Evolutionary conservation across 2,329 filamentous ascomycete species (phyloP).

Genomic region (Rhynchosporium graminicola): DNA sequence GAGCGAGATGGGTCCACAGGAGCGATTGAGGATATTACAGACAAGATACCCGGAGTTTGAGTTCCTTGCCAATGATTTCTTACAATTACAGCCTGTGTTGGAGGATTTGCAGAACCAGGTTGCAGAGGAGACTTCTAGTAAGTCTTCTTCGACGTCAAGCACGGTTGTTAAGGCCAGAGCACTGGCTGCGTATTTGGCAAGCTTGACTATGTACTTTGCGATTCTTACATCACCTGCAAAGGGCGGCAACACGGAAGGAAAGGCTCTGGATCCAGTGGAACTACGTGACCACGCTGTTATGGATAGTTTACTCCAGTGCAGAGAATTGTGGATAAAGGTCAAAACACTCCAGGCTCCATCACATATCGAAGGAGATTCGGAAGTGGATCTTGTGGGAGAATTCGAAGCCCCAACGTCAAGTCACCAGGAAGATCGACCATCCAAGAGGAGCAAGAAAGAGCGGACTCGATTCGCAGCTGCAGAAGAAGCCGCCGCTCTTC

Average conservation of each 20-base stretch:
- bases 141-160: conserved; percentile 3
- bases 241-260: conserved; percentile 53
- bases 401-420: conserved; percentile 36
- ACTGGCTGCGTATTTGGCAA: conserved; percentile 80
- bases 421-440: conserved; percentile 9
- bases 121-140: conserved; percentile 42
- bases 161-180: conserved; percentile 72
- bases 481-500: conserved; percentile 41
- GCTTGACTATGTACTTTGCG: conserved; percentile 91
- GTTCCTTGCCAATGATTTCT: conserved; percentile 71
- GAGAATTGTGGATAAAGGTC: conserved; percentile 76
- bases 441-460: conserved; percentile 44
- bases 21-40: conserved; percentile 73
- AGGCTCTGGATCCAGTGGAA: conserved; percentile 72
- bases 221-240: conserved; percentile 80
- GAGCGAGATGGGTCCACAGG: conserved; percentile 73
- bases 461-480: conserved; percentile 44
- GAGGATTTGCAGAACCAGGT: conserved; percentile 59
- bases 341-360: conserved; percentile 56
- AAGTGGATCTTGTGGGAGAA: conserved; percentile 29
- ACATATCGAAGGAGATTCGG: conserved; percentile 38
- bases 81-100: conserved; percentile 55
- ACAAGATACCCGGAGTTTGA: conserved; percentile 91
- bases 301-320: conserved; percentile 77
- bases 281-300: conserved; percentile 90